These are phyloP conservation scores for Alternaria consortialis DNA, from an alignment of 2,329 filamentous ascomycete genomes.

Conservation along the genomic window DNA sequence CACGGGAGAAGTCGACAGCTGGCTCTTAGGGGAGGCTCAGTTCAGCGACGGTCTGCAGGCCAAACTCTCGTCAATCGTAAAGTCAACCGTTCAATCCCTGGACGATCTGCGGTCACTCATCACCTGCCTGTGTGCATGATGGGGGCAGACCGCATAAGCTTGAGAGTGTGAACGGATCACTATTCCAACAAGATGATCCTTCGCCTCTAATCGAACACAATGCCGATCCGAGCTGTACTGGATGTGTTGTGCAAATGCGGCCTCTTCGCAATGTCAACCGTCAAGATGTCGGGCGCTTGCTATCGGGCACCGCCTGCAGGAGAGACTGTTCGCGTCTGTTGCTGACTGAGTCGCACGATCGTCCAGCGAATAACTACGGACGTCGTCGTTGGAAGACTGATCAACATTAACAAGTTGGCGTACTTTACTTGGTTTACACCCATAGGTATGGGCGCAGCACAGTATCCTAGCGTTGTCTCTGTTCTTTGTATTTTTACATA, in stretches of 20 bases:
- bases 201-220: neutral
- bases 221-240: slow-evolving; percentile 1
- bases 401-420: neutral
- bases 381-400: neutral
- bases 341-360: neutral
- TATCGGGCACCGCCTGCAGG: neutral
- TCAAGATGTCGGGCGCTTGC: neutral
- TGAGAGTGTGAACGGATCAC: neutral
- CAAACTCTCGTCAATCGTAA: neutral
- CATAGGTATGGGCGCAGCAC: neutral
- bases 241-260: neutral
- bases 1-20: slow-evolving; percentile 41
- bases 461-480: neutral
- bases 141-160: neutral
- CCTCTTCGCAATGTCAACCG: neutral
- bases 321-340: neutral
- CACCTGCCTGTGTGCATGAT: neutral
- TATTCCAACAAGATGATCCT: neutral
- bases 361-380: neutral
- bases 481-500: slow-evolving; percentile 8
- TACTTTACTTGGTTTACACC: neutral
- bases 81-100: neutral
- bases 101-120: neutral
- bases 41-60: slow-evolving; percentile 1
- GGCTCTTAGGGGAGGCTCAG: slow-evolving; percentile 29